Base-by-base conservation (phyloP, 2,329 filamentous ascomycete species). In the Alternaria tenuissima region DNA sequence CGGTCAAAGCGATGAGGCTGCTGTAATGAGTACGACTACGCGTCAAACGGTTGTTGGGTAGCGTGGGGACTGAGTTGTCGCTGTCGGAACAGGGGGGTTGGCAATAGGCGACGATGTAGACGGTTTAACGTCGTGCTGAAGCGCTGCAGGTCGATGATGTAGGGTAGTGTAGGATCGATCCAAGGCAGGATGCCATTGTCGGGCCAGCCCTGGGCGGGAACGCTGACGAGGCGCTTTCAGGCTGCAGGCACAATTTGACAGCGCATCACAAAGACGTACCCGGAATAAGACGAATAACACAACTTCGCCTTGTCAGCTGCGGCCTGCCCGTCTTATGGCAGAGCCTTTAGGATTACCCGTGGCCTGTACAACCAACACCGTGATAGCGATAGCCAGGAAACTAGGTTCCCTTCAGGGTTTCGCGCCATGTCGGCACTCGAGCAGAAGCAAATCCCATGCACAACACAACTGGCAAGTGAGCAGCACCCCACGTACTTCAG, bases 1-100 rank as follows among this genome's bases (percentile, higher is more conserved):
- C 69, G 71, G 68, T 71, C 68, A 71, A 63, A 61, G 55, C 57
- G 61, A 57, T 62, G 66, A 63, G 63, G 63, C 58, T 51, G 58
- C 56, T 54, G 52, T 54, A 55, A 62, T 57, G 61, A 57, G 59
- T 57, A 73, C 73, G 69, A 36, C 32, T 36, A 36, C 32, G 32
- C 72, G 73, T 72, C 75, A 63, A 52, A 64, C 69, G 59, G 65
- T 67, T 64, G 74, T 73, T 76, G 75, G 75, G 14, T 36, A 36
- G 14, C 32, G 32, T 7, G 32, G 32, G 32, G 5, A 36, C 32
- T 63, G 66, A 60, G 71, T 64, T 68, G 65, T 60, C 57, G 62
- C 36, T 46, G 20, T 41, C 39, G 39, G 7, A 24, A 6, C 20
- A 65, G 64, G 56, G 55, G 55, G 43, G 14, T 5, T 65, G 67